phyloP scores from a whole-genome alignment of 2,329 filamentous ascomycete genomes.

The Fusarium begoniae region DNA sequence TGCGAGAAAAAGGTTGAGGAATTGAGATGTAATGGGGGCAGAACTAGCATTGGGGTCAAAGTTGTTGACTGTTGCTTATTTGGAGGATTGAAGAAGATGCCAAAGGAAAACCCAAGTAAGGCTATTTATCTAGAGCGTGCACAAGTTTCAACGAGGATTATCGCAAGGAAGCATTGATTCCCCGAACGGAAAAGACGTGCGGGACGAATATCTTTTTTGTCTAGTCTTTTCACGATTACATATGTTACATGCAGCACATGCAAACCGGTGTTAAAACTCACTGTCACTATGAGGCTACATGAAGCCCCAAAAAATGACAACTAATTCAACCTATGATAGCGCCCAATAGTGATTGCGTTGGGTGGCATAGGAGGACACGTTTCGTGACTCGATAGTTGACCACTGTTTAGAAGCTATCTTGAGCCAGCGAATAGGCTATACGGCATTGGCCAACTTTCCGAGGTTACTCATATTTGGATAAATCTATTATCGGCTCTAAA shows the following conservation, averaged over 20 bases:
- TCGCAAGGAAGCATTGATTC: neutral
- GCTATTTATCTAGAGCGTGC: neutral
- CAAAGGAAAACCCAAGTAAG: neutral
- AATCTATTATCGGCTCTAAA: neutral
- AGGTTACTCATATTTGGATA: fast-evolving
- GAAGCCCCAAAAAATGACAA: too few species aligned
- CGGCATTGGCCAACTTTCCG: neutral
- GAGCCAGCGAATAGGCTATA: neutral
- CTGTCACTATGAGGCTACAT: too few species aligned
- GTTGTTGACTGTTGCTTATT: neutral
- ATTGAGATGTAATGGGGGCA: neutral
- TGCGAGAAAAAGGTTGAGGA: fast-evolving
- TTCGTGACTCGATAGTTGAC: neutral
- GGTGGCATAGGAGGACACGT: neutral
- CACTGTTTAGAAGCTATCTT: neutral
- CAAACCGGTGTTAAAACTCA: too few species aligned
- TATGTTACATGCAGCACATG: too few species aligned
- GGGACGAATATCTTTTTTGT: too few species aligned
- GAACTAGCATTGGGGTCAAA: fast-evolving
- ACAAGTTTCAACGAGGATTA: neutral
- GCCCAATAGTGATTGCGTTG: too few species aligned
- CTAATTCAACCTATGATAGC: too few species aligned
- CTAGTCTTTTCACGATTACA: too few species aligned
- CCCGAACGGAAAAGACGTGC: too few species aligned
- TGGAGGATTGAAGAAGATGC: neutral